Percentiles rank a stretch among this genome's conserved stretches.
Conservation (phyloP, 495 filamentous ascomycete species). For the Clavariopsis aquatica region DNA sequence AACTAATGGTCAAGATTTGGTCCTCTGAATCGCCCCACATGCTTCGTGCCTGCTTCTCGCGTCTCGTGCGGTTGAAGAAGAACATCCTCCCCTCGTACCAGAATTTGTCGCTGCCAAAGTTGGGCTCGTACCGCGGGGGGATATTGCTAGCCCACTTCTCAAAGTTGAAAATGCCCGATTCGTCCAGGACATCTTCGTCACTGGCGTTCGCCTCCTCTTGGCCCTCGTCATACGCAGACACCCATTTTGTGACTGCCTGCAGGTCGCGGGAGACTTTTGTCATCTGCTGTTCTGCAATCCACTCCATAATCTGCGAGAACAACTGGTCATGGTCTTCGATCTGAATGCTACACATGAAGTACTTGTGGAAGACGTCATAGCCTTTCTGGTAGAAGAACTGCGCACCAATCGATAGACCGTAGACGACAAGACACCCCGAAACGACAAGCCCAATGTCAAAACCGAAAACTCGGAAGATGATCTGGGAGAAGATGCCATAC, state of each 20-base stretch:
- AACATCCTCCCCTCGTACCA: constrained; percentile 43
- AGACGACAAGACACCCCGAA: constrained; percentile 57
- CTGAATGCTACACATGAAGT: constrained; percentile 58
- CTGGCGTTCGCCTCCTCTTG: constrained; percentile 43
- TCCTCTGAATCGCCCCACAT: constrained; percentile 31
- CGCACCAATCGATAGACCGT: constrained; percentile 36
- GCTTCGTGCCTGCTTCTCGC: constrained; percentile 13
- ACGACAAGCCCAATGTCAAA: constrained; percentile 75
- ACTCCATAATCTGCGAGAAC: constrained; percentile 61
- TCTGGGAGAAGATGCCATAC: constrained; percentile 63
- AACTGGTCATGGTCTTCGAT: constrained; percentile 62
- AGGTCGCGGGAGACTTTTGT: constrained; percentile 57
- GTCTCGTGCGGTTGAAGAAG: constrained; percentile 25
- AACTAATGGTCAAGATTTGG: constrained; percentile 51
- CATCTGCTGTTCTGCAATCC: constrained; percentile 58
- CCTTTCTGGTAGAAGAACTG: constrained; percentile 38
- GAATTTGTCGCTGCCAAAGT: constrained; percentile 51
- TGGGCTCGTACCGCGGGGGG: constrained; percentile 54
- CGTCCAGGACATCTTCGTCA: constrained; percentile 30
- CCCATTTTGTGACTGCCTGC: constrained; percentile 58
- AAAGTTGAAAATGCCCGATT: constrained; percentile 42
- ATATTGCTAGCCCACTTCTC: constrained; percentile 50
- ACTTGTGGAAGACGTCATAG: constrained; percentile 42
- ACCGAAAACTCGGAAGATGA: constrained; percentile 60
- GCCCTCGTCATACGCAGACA: constrained; percentile 54